Percentiles rank a stretch among this genome's conserved stretches.
These are phyloP conservation scores for Penicillium sp. DNA, from an alignment of 2,329 filamentous ascomycete species.

Conservation along the genomic window DNA sequence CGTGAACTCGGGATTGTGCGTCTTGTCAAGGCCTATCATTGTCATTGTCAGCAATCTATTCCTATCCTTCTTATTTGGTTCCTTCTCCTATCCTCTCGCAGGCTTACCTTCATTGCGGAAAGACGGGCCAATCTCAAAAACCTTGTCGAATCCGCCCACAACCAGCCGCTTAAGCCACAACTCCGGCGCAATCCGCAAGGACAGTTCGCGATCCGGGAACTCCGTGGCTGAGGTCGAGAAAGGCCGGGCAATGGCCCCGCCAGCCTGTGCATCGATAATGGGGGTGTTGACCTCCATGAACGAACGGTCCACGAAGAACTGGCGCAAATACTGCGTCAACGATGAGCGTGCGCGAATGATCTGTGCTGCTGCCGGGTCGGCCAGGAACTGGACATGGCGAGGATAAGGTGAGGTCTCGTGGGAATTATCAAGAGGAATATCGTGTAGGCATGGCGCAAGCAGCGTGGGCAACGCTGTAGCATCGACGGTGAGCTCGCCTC, in stretches of 20 bases:
- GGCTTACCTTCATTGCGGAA: constrained; percentile 85
- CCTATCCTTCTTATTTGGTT: background rate
- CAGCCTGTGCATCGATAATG: constrained; percentile 78
- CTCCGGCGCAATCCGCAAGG: constrained; percentile 88
- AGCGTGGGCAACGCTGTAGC: constrained; percentile 71
- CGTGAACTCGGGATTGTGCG: constrained; percentile 96
- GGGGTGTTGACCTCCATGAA: constrained; percentile 93
- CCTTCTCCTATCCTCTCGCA: too few species aligned
- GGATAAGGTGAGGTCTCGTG: constrained; percentile 73
- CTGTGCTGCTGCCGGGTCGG: constrained; percentile 70
- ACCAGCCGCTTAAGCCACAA: constrained; percentile 92
- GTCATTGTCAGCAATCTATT: constrained; percentile 10
- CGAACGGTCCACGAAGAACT: constrained; percentile 70
- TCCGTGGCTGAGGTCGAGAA: constrained; percentile 82
- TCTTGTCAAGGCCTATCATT: constrained; percentile 68
- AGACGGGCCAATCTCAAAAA: constrained; percentile 90
- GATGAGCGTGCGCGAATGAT: constrained; percentile 74
- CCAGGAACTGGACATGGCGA: constrained; percentile 84
- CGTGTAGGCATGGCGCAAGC: constrained; percentile 77
- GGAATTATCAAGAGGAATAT: constrained; percentile 74
- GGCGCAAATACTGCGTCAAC: constrained; percentile 74
- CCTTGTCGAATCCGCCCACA: constrained; percentile 81
- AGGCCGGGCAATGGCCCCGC: constrained; percentile 85
- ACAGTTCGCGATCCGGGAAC: constrained; percentile 71
- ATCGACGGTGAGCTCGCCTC: constrained; percentile 77